Evolutionary conservation across 805 yeast genomes (phyloP), one percentile per base, ranked within the genome.

Genomic region (Wickerhamomyces hampshirensis): DNA sequence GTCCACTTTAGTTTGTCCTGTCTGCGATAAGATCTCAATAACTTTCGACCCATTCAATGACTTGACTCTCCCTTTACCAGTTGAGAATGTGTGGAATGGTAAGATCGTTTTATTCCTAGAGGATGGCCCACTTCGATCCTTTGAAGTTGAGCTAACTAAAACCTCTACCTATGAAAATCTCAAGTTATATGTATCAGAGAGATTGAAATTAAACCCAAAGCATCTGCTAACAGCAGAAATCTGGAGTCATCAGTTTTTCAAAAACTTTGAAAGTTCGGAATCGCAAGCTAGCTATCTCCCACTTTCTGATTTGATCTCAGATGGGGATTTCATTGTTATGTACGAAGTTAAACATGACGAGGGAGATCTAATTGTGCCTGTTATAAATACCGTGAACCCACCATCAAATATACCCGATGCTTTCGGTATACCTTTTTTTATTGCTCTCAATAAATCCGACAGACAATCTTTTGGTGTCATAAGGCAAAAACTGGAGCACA

Each of bases 41-140:
- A 89, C 97, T 0, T 93, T 89, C 62, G 98, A 91, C 57, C 98
- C 98, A 0, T 91, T 78, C 54, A 86, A 79, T 61, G 96, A 88
- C 53, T 63, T 91, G 45, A 88, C 98, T 0, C 63, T 91, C 30
- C 98, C 98, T 0, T 65, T 91, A 17, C 98, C 98, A 0, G 75
- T 81, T 2, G 74, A 75, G 31, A 74, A 78, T 33, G 66, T 71
- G 32, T 89, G 97, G 96, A 61, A 65, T 23, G 80, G 78, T 28
- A 70, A 70, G 15, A 68, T 91, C 24, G 65, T 72, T 2, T 62
- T 86, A 13, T 71, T 88, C 23, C 78, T 84, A n/a, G 71, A 75
- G 26, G 56, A 62, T 14, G 74, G 78, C 6, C 60, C 57, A 8
- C 74, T 80, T 1, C 60, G 62, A 35, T 33, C 57, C 7, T 61